Evolutionary conservation across 805 yeast species (phyloP), one percentile per base, ranked within the genome.

Genomic region (Candida suzukii): DNA sequence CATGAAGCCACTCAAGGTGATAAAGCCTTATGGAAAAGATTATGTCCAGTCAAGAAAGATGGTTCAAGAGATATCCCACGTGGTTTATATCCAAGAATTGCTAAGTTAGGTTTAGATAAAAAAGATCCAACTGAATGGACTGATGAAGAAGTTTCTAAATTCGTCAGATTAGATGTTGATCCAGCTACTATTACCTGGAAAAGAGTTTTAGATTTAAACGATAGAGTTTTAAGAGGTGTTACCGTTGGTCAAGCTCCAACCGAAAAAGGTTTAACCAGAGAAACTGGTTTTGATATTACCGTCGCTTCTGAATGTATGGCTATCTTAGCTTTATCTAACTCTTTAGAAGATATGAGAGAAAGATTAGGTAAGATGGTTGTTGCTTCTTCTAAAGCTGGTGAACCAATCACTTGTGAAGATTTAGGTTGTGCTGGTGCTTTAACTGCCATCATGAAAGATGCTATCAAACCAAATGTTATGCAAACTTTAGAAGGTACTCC

Each of bases 261-360:
- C 35, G 98, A 91, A 66, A 88, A 87, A 70, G 95, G 90, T 45
- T 76, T 78, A 43, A 78, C 83, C 20, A 80, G 98, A 58, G 73
- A 76, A 47, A 80, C 96, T 17, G 98, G 98, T 13, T 88, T 91
- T 65, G 98, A 91, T 61, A 90, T 91, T 59, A 83, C 97, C 13
- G 98, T 91, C 48, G 98, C 98, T 10, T 81, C 91, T 26, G 98
- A 91, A 68, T 76, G 88, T 51, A 91, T 91, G 98, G 97, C 98
- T 19, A 86, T 91, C 43, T 71, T 91, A 50, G 96, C 98, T 3
- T 71, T 91, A 41, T 77, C 95, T 9, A 80, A 77, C 40, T 78
- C 83, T 25, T 73, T 91, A 54, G 66, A 74, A 45, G 97, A 91
- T 62, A 76, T 91, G 84, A 76, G 96, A 60, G 76, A 75, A 52